These are phyloP conservation scores for Xylariaceae sp. DNA, from an alignment of 2,329 filamentous ascomycete genomes.

Conservation along the genomic window DNA sequence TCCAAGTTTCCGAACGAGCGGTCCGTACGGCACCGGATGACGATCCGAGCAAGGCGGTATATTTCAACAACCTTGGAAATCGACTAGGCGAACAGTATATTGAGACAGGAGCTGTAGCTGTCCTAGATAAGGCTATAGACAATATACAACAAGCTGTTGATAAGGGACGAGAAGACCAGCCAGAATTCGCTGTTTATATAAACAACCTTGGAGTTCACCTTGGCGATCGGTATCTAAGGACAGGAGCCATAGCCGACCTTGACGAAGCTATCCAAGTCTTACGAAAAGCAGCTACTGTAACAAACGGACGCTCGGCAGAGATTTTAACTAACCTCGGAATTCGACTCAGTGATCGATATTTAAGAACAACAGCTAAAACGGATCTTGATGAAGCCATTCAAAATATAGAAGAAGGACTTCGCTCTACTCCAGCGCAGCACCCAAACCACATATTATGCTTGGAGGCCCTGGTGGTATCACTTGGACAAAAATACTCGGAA, in stretches of 20 bases:
- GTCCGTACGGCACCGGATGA: too few species aligned
- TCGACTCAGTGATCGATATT: background rate
- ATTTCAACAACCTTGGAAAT: too few species aligned
- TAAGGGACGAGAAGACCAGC: too few species aligned
- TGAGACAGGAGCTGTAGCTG: background rate
- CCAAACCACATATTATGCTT: slow-evolving; percentile 2
- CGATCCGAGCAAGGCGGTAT: too few species aligned
- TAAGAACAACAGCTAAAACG: background rate
- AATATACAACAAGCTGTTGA: too few species aligned
- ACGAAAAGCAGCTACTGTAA: background rate
- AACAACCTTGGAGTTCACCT: background rate
- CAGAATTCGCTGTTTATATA: background rate
- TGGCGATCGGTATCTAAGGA: background rate
- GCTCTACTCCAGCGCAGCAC: slow-evolving; percentile 10
- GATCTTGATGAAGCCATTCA: slow-evolving; percentile 21
- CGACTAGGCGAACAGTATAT: background rate
- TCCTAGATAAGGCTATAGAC: background rate
- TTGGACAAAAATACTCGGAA: slow-evolving; percentile 3
- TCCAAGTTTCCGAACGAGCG: too few species aligned
- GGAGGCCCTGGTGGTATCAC: background rate
- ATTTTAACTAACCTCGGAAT: background rate
- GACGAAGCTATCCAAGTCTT: background rate
- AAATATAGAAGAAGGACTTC: slow-evolving; percentile 14
- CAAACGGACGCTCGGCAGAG: background rate
- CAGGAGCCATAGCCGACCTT: background rate